Evolutionary conservation across 192 early-diverging fungal genomes (phyloP).

Genomic region (Backusella macrospora): DNA sequence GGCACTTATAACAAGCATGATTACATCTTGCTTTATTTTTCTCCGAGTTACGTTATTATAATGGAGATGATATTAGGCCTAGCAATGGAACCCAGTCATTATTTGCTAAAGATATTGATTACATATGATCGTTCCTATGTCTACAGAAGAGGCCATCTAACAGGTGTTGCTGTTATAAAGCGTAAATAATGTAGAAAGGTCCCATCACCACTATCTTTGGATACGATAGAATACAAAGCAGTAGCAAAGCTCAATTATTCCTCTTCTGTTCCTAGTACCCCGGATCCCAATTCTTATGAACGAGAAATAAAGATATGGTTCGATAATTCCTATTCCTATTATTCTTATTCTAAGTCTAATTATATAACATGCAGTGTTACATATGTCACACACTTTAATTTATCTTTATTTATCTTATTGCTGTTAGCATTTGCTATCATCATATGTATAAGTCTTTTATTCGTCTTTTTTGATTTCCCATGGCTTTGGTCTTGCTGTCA

Average conservation of each 20-base stretch:
- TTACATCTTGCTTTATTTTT: not conserved
- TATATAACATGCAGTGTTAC: too few relatives aligned
- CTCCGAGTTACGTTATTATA: not conserved
- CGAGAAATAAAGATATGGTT: too few relatives aligned
- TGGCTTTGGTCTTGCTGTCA: constrained; percentile 39
- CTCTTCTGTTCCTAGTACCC: too few relatives aligned
- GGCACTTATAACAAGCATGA: not conserved
- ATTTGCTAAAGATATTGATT: not conserved
- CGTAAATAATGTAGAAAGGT: not conserved
- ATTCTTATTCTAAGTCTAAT: too few relatives aligned
- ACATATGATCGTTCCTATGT: not conserved
- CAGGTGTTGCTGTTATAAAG: not conserved
- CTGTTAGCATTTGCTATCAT: not conserved
- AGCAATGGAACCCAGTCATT: not conserved
- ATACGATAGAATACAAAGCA: too few relatives aligned
- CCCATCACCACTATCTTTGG: too few relatives aligned
- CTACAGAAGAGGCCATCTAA: not conserved
- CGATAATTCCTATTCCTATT: too few relatives aligned
- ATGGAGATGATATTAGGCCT: not conserved
- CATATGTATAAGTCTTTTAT: too few relatives aligned
- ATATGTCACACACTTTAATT: too few relatives aligned
- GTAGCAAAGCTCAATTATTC: too few relatives aligned
- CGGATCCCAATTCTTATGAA: too few relatives aligned
- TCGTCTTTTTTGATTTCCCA: constrained; percentile 31
- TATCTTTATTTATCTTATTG: too few relatives aligned